Evolutionary conservation across 768 basidiomycete species (phyloP).

Genomic region (Tulasnella sp.): DNA sequence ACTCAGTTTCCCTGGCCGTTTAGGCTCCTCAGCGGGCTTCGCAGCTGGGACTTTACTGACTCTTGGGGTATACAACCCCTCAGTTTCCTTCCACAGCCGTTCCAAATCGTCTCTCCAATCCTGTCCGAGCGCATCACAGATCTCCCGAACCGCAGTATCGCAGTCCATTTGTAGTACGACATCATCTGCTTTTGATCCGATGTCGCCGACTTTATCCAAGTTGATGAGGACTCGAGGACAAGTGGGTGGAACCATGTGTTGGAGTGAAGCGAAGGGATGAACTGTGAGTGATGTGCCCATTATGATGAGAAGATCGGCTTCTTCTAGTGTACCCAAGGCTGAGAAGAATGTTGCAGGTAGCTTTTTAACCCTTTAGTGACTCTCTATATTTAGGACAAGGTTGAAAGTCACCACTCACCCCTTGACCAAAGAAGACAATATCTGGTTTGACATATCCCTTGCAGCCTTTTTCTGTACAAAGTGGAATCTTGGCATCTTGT

Average conservation of each 20-base stretch:
- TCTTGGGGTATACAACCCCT: constrained; percentile 7
- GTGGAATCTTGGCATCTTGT: constrained; percentile 47
- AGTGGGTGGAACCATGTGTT: constrained; percentile 36
- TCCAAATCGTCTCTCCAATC: constrained; percentile 62
- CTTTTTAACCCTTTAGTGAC: constrained; percentile 28
- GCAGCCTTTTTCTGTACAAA: constrained; percentile 42
- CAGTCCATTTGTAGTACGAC: constrained; percentile 56
- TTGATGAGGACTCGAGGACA: constrained; percentile 87
- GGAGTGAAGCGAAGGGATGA: constrained; percentile 74
- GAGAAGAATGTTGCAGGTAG: constrained; percentile 58
- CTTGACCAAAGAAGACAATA: constrained; percentile 86
- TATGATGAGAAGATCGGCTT: constrained; percentile 80
- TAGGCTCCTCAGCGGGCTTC: no score
- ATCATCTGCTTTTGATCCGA: constrained; percentile 42
- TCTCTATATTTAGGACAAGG: not conserved
- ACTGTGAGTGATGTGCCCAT: constrained; percentile 85
- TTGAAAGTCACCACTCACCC: constrained; percentile 32
- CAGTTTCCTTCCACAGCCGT: constrained; percentile 42
- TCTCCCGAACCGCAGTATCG: constrained; percentile 48
- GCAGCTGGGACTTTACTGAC: no score
- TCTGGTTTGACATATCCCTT: constrained; percentile 79
- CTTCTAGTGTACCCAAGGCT: constrained; percentile 37
- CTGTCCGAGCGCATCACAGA: constrained; percentile 42
- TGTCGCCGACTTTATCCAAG: constrained; percentile 62
- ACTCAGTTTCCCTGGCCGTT: no score